Conservation (phyloP, 2,329 filamentous ascomycete species). For the Neoarthrinium moseri region DNA sequence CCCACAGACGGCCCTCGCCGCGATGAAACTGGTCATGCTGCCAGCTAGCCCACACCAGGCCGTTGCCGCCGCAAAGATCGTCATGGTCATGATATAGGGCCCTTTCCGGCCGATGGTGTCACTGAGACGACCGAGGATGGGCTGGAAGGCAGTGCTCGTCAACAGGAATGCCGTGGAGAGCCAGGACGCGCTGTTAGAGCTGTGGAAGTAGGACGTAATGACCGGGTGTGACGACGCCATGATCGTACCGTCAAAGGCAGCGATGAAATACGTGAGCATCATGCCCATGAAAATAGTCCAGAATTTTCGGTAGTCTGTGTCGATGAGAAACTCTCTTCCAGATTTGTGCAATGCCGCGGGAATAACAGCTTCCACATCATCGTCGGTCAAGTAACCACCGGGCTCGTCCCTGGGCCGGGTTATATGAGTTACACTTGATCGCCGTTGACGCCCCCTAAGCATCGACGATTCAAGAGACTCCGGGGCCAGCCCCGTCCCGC, state of each 20-base stretch:
- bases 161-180: conserved; percentile 77
- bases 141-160: conserved; percentile 74
- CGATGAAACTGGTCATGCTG: conserved; percentile 68
- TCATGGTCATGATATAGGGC: conserved; percentile 63
- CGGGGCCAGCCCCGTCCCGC: conserved; percentile 38
- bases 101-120: conserved; percentile 70
- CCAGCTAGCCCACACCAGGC: conserved; percentile 67
- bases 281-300: conserved; percentile 62
- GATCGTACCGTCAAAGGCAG: conserved; percentile 73
- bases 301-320: conserved; percentile 50
- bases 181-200: conserved; percentile 80
- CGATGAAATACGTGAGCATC: conserved; percentile 56
- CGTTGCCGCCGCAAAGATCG: conserved; percentile 64
- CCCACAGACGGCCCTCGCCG: conserved; percentile 69
- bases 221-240: conserved; percentile 82
- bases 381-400: background rate
- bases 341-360: conserved; percentile 12
- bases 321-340: conserved; percentile 37
- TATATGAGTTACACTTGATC: background rate
- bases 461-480: conserved; percentile 39
- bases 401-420: background rate
- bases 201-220: conserved; percentile 76
- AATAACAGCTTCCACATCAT: background rate
- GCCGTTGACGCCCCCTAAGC: conserved; percentile 32
- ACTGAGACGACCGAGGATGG: conserved; percentile 70